Evolutionary conservation across 495 filamentous ascomycete species (phyloP).

Genomic region (Hypoxylon subgilvum): DNA sequence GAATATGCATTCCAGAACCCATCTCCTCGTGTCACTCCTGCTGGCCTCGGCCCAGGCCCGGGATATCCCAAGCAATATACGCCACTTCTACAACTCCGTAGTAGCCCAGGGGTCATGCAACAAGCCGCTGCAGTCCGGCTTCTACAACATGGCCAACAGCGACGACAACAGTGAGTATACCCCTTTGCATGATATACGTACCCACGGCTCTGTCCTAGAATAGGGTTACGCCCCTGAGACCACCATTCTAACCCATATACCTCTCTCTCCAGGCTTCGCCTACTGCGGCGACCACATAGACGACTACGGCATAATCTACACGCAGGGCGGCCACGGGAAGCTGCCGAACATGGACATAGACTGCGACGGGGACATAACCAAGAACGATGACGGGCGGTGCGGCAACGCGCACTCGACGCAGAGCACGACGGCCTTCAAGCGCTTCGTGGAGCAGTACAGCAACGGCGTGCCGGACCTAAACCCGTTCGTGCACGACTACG

Average conservation of each 20-base stretch:
- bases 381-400: slow-evolving; percentile 41
- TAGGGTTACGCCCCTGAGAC: too few relatives aligned
- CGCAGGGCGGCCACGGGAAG: slow-evolving; percentile 5
- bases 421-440: slow-evolving; percentile 53
- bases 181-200: too few relatives aligned
- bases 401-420: slow-evolving; percentile 48
- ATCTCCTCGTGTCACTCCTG: background rate
- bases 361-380: slow-evolving; percentile 55
- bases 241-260: too few relatives aligned
- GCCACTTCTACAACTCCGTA: slow-evolving; percentile 5
- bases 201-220: too few relatives aligned
- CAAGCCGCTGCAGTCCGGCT: background rate
- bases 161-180: slow-evolving; percentile 11
- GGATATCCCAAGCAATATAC: slow-evolving; percentile 6
- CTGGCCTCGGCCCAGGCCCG: slow-evolving; percentile 6
- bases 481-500: slow-evolving; percentile 59
- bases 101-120: slow-evolving; percentile 9
- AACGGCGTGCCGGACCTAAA: slow-evolving; percentile 55
- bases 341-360: slow-evolving; percentile 60
- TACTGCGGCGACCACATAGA: slow-evolving; percentile 16
- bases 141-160: slow-evolving; percentile 11
- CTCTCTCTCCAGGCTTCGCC: slow-evolving; percentile 4
- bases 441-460: slow-evolving; percentile 31
- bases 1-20: background rate
- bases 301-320: slow-evolving; percentile 16